Conservation (phyloP, 768 basidiomycete species). For the Termitomyces sp. region DNA sequence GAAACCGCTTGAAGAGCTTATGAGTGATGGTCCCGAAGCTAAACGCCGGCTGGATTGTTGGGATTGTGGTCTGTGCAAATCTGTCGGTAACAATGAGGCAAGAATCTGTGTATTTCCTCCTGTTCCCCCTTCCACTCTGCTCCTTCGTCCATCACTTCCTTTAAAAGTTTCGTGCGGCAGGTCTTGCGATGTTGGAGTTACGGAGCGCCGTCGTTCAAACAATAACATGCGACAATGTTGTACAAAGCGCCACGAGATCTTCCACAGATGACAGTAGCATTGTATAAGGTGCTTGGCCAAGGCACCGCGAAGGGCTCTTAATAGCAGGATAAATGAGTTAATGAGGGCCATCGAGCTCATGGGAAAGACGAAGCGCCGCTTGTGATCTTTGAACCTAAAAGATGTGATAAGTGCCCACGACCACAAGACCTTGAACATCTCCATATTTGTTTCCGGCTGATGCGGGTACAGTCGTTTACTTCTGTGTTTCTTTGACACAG, state of each 20-base stretch:
- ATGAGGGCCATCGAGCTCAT: not conserved
- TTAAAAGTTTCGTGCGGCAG: not conserved
- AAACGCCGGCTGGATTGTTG: too few relatives aligned
- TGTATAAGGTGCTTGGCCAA: not conserved
- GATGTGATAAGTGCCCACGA: not conserved
- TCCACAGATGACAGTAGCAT: slow-evolving; percentile 3
- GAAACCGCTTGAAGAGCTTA: not conserved
- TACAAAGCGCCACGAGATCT: not conserved
- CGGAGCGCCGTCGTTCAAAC: not conserved
- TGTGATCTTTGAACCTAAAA: not conserved
- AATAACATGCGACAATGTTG: not conserved
- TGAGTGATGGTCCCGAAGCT: too few relatives aligned
- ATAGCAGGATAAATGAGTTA: not conserved
- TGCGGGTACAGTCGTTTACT: too few relatives aligned
- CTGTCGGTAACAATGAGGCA: too few relatives aligned
- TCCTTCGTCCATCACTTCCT: too few relatives aligned
- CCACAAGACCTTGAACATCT: not conserved
- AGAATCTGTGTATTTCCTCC: too few relatives aligned
- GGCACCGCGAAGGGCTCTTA: not conserved
- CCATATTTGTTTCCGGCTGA: too few relatives aligned
- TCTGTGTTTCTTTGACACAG: too few relatives aligned
- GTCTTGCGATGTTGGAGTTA: not conserved
- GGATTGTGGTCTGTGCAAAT: too few relatives aligned
- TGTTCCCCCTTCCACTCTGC: too few relatives aligned
- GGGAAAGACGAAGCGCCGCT: not conserved